Evolutionary conservation across 23 red algal species (phyloP).

Genomic region (Gracilaria gracilis): DNA sequence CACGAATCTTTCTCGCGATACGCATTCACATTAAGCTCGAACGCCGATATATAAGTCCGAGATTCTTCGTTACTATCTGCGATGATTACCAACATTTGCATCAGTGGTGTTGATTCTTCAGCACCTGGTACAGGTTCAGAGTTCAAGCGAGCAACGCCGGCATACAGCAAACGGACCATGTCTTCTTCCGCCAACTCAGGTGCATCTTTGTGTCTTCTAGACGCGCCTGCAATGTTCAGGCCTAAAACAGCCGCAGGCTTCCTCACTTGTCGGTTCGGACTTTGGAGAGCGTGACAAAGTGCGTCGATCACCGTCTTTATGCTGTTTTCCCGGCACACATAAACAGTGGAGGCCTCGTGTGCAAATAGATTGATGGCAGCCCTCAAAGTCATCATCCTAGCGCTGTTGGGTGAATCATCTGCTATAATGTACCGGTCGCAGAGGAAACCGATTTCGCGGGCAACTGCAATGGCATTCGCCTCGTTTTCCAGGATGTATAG

Average conservation of each 20-base stretch:
- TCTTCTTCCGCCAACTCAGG: neutral
- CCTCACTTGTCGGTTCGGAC: slow-evolving; percentile 4
- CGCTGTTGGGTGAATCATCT: neutral
- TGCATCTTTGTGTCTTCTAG: slow-evolving; percentile 5
- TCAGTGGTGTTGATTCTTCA: slow-evolving; percentile 21
- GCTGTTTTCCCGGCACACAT: neutral
- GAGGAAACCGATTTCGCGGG: slow-evolving; percentile 8
- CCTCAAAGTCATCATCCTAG: slow-evolving; percentile 51
- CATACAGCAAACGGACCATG: slow-evolving; percentile 6
- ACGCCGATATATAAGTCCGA: slow-evolving; percentile 6
- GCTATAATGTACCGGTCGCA: slow-evolving; percentile 17
- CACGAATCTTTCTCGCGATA: slow-evolving; percentile 8
- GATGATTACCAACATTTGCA: slow-evolving; percentile 23
- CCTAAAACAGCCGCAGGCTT: slow-evolving; percentile 14
- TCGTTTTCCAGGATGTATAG: slow-evolving; percentile 9
- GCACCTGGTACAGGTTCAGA: neutral
- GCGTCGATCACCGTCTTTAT: slow-evolving; percentile 1
- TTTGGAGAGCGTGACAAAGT: slow-evolving; percentile 13
- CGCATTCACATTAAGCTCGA: slow-evolving; percentile 21
- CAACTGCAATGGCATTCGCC: neutral
- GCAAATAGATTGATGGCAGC: slow-evolving; percentile 36
- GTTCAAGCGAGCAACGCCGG: slow-evolving; percentile 24
- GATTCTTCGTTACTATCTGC: slow-evolving; percentile 14
- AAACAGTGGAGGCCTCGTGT: neutral
- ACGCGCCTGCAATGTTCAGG: slow-evolving; percentile 14